These are phyloP conservation scores for Eutrema heterophyllum DNA, from an alignment of 345 rosid species.

Conservation along the genomic window DNA sequence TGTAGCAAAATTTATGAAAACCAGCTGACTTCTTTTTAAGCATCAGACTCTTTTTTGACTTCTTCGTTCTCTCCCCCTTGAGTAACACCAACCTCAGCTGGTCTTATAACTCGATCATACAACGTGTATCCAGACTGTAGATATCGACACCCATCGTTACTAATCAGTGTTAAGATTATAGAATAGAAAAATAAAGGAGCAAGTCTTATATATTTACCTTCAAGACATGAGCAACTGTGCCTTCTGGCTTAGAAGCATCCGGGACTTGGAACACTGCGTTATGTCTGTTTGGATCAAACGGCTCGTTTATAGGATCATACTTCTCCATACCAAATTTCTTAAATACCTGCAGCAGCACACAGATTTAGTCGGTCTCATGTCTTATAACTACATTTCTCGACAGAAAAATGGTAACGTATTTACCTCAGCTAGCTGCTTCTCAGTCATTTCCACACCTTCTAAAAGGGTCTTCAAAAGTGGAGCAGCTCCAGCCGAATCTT, in stretches of 20 bases:
- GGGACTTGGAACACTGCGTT: constrained; percentile 76
- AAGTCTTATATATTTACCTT: constrained; percentile 45
- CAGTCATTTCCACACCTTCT: constrained; percentile 98
- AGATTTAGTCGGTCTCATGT: background rate
- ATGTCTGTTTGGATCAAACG: constrained; percentile 88
- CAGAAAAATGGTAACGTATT: background rate
- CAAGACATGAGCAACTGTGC: constrained; percentile 75
- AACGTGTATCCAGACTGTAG: constrained; percentile 78
- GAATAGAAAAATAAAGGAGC: background rate
- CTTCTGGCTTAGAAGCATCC: constrained; percentile 78
- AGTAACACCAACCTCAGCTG: constrained; percentile 94
- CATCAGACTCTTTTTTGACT: constrained; percentile 31
- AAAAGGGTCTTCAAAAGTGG: constrained; percentile 72
- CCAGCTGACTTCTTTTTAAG: constrained; percentile 19
- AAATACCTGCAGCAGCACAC: constrained; percentile 48
- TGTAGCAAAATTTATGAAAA: constrained; percentile 18
- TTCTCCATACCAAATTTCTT: constrained; percentile 72
- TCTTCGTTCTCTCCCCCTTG: constrained; percentile 33
- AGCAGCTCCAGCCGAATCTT: constrained; percentile 50
- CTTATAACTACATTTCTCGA: background rate
- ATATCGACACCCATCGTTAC: background rate
- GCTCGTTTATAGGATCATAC: constrained; percentile 70
- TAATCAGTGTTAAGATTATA: background rate
- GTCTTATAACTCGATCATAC: constrained; percentile 74
- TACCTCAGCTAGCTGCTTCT: constrained; percentile 84